phyloP scores from a whole-genome alignment of 352 stramenopile species.

The Globisporangium rhizosaccharum region DNA sequence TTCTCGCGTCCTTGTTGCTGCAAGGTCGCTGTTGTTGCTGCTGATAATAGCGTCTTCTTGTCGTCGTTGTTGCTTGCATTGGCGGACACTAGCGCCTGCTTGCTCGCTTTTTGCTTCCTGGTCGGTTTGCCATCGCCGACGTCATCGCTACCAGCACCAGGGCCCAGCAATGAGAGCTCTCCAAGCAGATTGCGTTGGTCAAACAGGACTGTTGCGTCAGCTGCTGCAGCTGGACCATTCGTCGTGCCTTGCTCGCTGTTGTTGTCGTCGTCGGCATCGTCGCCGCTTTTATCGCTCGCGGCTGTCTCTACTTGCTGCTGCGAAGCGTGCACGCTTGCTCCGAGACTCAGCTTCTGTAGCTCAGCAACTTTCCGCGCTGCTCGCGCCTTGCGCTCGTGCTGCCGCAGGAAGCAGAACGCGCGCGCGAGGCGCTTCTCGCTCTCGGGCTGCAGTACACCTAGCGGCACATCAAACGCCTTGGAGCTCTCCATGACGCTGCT shows the following conservation, averaged over 20 bases:
- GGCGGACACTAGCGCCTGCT: too few species aligned
- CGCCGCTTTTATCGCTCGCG: neutral
- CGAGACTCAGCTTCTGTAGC: slow-evolving; percentile 20
- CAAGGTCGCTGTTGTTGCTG: neutral
- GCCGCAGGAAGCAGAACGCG: slow-evolving; percentile 47
- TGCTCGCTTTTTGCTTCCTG: too few species aligned
- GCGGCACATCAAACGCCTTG: slow-evolving; percentile 15
- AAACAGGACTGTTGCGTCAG: neutral
- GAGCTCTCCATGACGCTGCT: slow-evolving; percentile 13
- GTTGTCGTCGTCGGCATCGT: slow-evolving; percentile 7
- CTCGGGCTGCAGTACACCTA: slow-evolving; percentile 30
- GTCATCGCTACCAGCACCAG: too few species aligned
- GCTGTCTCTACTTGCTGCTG: neutral
- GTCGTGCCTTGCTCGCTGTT: neutral
- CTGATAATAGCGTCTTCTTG: neutral
- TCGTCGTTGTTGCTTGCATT: too few species aligned
- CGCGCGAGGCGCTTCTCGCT: slow-evolving; percentile 37
- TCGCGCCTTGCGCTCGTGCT: slow-evolving; percentile 50
- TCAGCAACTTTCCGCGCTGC: slow-evolving; percentile 28
- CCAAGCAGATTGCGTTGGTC: neutral
- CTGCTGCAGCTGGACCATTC: neutral
- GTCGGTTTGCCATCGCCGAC: too few species aligned
- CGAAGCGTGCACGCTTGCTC: neutral
- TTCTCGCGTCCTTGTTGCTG: neutral
- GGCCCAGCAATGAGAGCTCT: too few species aligned